phyloP scores from a whole-genome alignment of 2,329 filamentous ascomycete species.

The Parastagonospora nodorum region DNA sequence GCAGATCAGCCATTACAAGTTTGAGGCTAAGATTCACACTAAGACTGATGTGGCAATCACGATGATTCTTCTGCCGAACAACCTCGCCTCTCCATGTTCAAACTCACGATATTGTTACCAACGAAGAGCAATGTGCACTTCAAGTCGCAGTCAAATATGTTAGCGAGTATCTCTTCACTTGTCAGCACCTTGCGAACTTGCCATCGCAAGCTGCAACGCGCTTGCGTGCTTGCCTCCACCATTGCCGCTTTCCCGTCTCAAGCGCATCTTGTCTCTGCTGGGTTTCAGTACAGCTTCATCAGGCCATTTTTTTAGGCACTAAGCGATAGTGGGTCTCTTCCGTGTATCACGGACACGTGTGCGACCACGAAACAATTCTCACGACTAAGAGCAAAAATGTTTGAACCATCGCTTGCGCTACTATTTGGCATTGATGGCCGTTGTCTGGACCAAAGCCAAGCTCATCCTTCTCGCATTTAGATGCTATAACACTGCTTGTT shows the following conservation, averaged over 20 bases:
- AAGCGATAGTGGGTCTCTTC: neutral
- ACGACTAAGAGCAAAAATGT: neutral
- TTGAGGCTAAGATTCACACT: slow-evolving; percentile 18
- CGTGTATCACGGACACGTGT: slow-evolving; percentile 4
- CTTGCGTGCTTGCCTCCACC: neutral
- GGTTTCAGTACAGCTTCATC: slow-evolving; percentile 27
- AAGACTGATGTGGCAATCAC: neutral
- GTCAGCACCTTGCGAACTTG: too few species aligned
- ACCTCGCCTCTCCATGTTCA: neutral
- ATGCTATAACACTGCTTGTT: too few species aligned
- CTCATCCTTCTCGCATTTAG: too few species aligned
- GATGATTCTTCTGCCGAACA: neutral
- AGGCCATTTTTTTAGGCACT: slow-evolving; percentile 12
- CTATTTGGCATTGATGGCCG: neutral
- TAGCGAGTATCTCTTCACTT: too few species aligned
- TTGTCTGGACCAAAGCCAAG: neutral
- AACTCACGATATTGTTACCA: neutral
- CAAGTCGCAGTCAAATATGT: too few species aligned
- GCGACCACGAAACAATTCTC: slow-evolving; percentile 1
- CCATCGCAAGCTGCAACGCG: neutral
- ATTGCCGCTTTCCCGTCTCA: slow-evolving; percentile 13
- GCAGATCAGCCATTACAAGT: slow-evolving; percentile 25
- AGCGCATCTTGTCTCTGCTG: slow-evolving; percentile 19
- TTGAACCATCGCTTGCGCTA: neutral
- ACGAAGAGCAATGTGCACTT: too few species aligned